Evolutionary conservation across 371 early-diverging fungal genomes (phyloP).

Genomic region (Actinomortierella wolfii): DNA sequence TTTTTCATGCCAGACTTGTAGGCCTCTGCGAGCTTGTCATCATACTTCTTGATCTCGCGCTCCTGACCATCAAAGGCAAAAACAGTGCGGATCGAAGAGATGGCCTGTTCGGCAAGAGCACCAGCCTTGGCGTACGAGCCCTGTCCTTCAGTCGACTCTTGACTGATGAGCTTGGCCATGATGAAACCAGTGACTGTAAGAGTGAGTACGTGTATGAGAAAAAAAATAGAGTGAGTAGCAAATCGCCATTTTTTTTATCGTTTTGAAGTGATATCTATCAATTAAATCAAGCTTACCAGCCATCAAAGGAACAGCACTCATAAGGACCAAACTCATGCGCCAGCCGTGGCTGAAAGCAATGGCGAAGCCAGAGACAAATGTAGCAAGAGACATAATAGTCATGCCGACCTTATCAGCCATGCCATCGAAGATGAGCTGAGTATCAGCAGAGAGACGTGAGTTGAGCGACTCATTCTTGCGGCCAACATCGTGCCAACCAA

Average conservation of each 20-base stretch:
- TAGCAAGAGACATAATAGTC: constrained; percentile 65
- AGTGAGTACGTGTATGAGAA: background rate
- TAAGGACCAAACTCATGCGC: constrained; percentile 84
- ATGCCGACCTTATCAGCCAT: constrained; percentile 86
- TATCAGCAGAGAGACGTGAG: constrained; percentile 79
- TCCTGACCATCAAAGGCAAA: constrained; percentile 77
- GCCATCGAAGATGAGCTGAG: constrained; percentile 84
- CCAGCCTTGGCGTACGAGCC: constrained; percentile 71
- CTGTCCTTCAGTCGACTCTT: constrained; percentile 34
- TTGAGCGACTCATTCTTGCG: constrained; percentile 70
- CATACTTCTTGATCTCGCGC: constrained; percentile 66
- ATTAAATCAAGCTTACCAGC: too few species aligned
- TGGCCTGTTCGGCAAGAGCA: constrained; percentile 77
- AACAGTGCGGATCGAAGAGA: constrained; percentile 84
- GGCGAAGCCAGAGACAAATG: constrained; percentile 86
- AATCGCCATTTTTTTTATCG: background rate
- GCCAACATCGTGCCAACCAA: constrained; percentile 91
- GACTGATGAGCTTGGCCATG: constrained; percentile 47
- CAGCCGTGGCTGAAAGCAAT: constrained; percentile 88
- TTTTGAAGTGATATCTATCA: too few species aligned
- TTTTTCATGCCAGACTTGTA: constrained; percentile 51
- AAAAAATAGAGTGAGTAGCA: background rate
- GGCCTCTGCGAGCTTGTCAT: constrained; percentile 53
- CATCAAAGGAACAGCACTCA: constrained; percentile 71
- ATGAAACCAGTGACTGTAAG: background rate